Evolutionary conservation across 2,329 filamentous ascomycete genomes (phyloP), one percentile per base, ranked within the genome.

Genomic region (Fusarium sp.): DNA sequence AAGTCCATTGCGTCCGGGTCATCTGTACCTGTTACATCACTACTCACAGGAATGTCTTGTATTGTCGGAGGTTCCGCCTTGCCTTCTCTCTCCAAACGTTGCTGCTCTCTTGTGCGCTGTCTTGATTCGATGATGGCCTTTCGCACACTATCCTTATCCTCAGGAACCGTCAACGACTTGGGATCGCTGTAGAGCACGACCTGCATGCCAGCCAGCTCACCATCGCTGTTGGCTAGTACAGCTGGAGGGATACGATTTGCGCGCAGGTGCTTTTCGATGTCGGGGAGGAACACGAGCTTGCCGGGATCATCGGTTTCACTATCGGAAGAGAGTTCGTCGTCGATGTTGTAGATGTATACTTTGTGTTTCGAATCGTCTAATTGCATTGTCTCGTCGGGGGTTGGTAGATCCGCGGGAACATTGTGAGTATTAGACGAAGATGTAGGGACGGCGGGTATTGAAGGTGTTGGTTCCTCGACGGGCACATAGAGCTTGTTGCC

Each of bases 271-370:
- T 92, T 93, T 77, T 95, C 91, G 56, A 98, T 92, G 76, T 97
- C 92, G 1, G 93, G 90, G 1, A 97, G 85, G 82, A 97, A 94
- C 75, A 94, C 85, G 46, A 97, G 86, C 70, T 83, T 86, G 70
- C 86, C 85, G 23, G 59, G 56, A n/a, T 87, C 83, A 64, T 86
- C 84, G 57, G 64, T 66, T 13, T 79, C 77, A 70, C 71, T 79
- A 63, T 80, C 80, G 9, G 82, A 82, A 15, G 91, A 90, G 33
- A 98, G 86, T 80, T 98, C 95, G 72, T 91, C 91, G 76, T 97
- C 94, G 11, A 99, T 84, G 79, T 97, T 90, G 83, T 94, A 91
- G 72, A 99, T 94, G 84, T 96, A 97, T 63, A 97, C 89, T 76
- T 91, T 92, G 81, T 97, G 86, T 74, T 92, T 92, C 33, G 92